These are phyloP conservation scores for Trypanosomatidae sp. DNA, from an alignment of 208 protist genomes.

Conservation along the genomic window DNA sequence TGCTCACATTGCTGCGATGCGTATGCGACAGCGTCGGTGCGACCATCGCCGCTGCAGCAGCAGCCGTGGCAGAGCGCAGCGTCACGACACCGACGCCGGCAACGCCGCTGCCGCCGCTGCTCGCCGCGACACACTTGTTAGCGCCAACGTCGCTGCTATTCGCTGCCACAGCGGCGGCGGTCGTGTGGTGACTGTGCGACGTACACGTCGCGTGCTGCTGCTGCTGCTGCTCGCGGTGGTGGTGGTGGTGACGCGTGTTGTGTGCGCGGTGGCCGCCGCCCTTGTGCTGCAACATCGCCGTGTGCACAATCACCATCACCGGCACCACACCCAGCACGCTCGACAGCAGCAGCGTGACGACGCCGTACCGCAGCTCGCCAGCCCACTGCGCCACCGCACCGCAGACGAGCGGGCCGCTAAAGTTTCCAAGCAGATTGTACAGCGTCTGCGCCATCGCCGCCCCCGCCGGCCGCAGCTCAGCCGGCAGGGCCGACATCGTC, in stretches of 20 bases:
- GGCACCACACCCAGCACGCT: conserved; percentile 50
- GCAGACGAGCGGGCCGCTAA: conserved; percentile 79
- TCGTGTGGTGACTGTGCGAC: too few relatives aligned
- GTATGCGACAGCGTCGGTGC: too few relatives aligned
- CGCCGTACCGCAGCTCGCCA: conserved; percentile 56
- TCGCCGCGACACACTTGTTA: too few relatives aligned
- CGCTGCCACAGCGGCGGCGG: too few relatives aligned
- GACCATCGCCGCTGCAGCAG: too few relatives aligned
- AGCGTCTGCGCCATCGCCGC: conserved; percentile 72
- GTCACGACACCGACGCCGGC: too few relatives aligned
- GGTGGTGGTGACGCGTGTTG: not conserved
- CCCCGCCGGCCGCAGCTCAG: conserved; percentile 33
- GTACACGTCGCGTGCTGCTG: too few relatives aligned
- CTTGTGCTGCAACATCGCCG: conserved; percentile 8
- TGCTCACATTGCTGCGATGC: too few relatives aligned
- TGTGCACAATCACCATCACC: conserved; percentile 22
- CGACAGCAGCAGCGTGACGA: conserved; percentile 49
- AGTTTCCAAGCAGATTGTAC: conserved; percentile 86
- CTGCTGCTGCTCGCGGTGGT: not conserved
- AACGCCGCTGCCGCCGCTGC: too few relatives aligned
- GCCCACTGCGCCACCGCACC: conserved; percentile 53
- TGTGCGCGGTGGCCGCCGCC: not conserved
- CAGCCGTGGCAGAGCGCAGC: too few relatives aligned
- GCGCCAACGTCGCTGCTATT: too few relatives aligned
- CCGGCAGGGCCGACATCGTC: conserved; percentile 58